Evolutionary conservation across 768 basidiomycete species (phyloP), one percentile per base, ranked within the genome.

Genomic region (Russula vinacea): DNA sequence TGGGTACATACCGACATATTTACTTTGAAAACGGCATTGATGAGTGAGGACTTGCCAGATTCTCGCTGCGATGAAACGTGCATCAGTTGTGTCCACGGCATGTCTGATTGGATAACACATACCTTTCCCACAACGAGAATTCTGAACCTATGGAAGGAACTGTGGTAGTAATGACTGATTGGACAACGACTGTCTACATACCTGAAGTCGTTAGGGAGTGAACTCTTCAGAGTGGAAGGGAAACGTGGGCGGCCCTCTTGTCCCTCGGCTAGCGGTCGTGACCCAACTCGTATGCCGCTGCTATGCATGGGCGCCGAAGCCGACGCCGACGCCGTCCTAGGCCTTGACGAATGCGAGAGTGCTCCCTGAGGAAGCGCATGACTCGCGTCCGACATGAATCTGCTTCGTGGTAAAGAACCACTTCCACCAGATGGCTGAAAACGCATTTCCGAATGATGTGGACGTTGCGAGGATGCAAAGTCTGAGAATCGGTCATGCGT

Each of bases 31-130:
- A 49, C 10, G 26, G 58, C 3, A 0, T 50, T 60, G 29, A 55
- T 60, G 45, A 60, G 63, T 2, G 63, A 60, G 8, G 53, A 64
- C 53, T 64, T 64, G 42, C 63, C 63, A 1, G 63, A 64, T n/a
- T 33, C 42, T 8, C 52, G 37, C 63, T 64, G 29, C 22, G 17
- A 22, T 19, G n/a, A 59, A 19, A 24, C 3, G 6, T 19, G 4
- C 9, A 26, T 64, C 33, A 54, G 33, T 16, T 24, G 32, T 4
- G 10, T 16, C 13, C 13, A 8, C 3, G 2, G 16, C 6, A 3
- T 13, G 32, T 5, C 52, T 8, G 14, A 24, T 13, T 13, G 4
- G 10, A 24, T 1, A 32, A 11, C 35, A 35, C 53, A n/a, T 26
- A 64, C 63, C 58, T 60, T 45, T 19, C 63, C 58, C 29, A 60